A percentile compares a stretch with the other conserved stretches of the same genome.
phyloP scores from a whole-genome alignment of 1,284 basidiomycete genomes.

The Stereum hirsutum region DNA sequence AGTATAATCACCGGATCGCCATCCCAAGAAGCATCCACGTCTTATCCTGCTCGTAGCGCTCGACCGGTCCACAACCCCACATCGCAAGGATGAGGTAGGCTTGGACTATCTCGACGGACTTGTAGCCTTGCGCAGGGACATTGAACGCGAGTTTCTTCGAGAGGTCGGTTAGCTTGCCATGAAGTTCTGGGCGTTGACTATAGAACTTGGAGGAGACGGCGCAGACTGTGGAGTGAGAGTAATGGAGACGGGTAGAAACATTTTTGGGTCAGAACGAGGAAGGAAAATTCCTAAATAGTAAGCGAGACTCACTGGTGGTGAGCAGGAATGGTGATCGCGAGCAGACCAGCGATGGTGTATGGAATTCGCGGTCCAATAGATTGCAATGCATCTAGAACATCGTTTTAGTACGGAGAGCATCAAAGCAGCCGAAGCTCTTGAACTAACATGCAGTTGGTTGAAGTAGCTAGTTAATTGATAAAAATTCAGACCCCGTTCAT shows the following conservation, averaged over 20 bases:
- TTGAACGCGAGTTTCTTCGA: conserved; percentile 90
- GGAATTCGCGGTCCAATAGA: conserved; percentile 78
- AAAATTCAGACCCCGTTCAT: conserved; percentile 5
- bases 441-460: conserved; percentile 63
- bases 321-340: conserved; percentile 88
- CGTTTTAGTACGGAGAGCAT: conserved; percentile 7
- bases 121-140: conserved; percentile 81
- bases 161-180: conserved; percentile 72
- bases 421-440: background rate
- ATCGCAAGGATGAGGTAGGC: conserved; percentile 78
- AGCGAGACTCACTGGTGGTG: conserved; percentile 68
- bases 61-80: conserved; percentile 88
- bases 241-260: conserved; percentile 1
- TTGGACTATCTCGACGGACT: conserved; percentile 92
- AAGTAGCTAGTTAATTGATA: conserved; percentile 46
- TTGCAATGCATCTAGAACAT: conserved; percentile 55
- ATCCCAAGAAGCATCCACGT: conserved; percentile 90
- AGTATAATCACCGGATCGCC: conserved; percentile 58
- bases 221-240: conserved; percentile 52
- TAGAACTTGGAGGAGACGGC: conserved; percentile 93
- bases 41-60: conserved; percentile 93
- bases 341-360: conserved; percentile 87
- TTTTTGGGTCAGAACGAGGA: too few relatives aligned
- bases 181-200: conserved; percentile 74
- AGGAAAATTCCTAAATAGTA: conserved; percentile 2